Evolutionary conservation across 768 basidiomycete genomes (phyloP), one percentile per base, ranked within the genome.

Genomic region (Fomitopsis serialis): DNA sequence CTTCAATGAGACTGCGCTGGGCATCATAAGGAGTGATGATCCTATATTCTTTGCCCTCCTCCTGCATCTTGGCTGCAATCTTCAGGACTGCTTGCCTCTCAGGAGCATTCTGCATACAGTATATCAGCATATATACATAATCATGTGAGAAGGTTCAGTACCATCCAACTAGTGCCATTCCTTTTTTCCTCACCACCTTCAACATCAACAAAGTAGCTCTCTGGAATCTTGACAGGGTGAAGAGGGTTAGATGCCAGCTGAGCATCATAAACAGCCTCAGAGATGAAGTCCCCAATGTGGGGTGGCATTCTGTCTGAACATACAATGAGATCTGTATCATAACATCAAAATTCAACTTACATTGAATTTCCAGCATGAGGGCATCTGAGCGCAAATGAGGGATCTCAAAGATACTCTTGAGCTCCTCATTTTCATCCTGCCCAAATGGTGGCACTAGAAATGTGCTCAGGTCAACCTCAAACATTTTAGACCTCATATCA

Each of bases 1-100:
- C 62, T 66, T 91, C 86, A 64, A 92, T 76, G 3, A 66, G 48
- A 46, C 64, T 74, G 12, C 86, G 74, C 64, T 93, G 90, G 7
- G 74, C 80, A 66, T 87, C 87, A 75, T 93, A 93, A 0, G 90
- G 90, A 10, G 87, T 91, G 48, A 93, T 86, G 42, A 93, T 81
- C 29, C 77, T 75, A 64, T 76, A 92, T 0, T 70, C 66, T 55
- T 73, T 77, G 0, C 65, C 56, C 48, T 78, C 65, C 2, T 70
- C 67, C 60, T 87, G 76, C 37, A 90, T 77, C 42, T 78, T 73
- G 37, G 66, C 59, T 40, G 85, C 82, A 61, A 92, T 70, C 50
- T 76, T 68, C 9, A 89, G 54, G 34, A 85, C 77, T 45, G 76
- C 74, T 44, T 78, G 62, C 61, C 73, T 68, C 68, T 93, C 91